phyloP scores from a whole-genome alignment of 441 rosid genomes.

The Croton setiger region DNA sequence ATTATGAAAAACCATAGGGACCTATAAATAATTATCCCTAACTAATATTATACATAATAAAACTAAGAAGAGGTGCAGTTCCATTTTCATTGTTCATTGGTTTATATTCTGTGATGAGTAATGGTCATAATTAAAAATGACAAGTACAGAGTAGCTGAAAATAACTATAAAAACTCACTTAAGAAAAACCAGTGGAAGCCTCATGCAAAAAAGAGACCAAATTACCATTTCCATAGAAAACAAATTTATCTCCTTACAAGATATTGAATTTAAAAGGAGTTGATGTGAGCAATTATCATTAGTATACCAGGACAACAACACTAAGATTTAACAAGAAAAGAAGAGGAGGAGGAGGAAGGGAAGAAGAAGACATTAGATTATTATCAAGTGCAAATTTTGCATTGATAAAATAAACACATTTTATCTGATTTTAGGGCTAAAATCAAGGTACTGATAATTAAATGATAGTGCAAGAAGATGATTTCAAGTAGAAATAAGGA shows the following conservation, averaged over 20 bases:
- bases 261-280: background rate
- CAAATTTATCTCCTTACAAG: background rate
- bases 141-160: background rate
- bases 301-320: background rate
- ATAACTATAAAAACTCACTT: background rate
- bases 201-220: background rate
- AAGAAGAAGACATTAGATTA: no score
- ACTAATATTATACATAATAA: no score
- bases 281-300: background rate
- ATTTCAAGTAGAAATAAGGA: background rate
- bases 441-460: no score
- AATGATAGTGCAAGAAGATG: background rate
- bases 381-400: background rate
- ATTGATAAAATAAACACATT: slow-evolving; percentile 4
- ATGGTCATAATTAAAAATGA: no score
- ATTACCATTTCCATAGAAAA: no score
- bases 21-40: no score
- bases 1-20: no score
- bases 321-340: no score
- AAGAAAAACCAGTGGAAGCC: background rate
- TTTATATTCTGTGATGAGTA: no score
- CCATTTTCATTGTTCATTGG: no score
- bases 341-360: no score
- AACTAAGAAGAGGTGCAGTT: no score
- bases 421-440: background rate